A percentile compares a stretch with the other conserved stretches of the same genome.
Evolutionary conservation across 2,329 filamentous ascomycete species (phyloP).

Genomic region (Exophiala sideris): DNA sequence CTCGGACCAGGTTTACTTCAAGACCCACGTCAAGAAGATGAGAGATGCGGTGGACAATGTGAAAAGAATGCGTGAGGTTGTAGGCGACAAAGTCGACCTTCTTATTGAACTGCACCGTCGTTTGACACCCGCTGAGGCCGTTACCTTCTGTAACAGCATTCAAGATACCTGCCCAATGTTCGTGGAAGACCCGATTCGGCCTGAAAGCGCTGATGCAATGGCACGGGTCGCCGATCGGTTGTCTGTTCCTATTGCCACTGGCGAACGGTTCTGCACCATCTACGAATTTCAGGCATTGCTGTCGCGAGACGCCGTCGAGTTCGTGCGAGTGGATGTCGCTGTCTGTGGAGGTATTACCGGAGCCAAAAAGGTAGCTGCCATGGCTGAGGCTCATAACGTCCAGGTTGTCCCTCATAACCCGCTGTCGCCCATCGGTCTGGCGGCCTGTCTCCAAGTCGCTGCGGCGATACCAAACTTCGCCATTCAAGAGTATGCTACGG

Average conservation of each 20-base stretch:
- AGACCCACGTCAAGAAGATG: conserved; percentile 60
- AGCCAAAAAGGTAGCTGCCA: conserved; percentile 60
- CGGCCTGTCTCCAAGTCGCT: conserved; percentile 65
- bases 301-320: conserved; percentile 61
- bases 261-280: conserved; percentile 64
- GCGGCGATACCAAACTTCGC: conserved; percentile 58
- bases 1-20: conserved; percentile 49
- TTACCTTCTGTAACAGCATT: conserved; percentile 54
- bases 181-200: conserved; percentile 67
- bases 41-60: conserved; percentile 73
- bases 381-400: conserved; percentile 68
- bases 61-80: conserved; percentile 74
- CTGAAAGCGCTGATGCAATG: conserved; percentile 62
- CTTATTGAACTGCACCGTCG: conserved; percentile 60
- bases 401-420: conserved; percentile 68
- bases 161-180: conserved; percentile 54
- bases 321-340: conserved; percentile 66
- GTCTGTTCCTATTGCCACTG: conserved; percentile 63
- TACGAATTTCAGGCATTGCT: conserved; percentile 70
- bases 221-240: conserved; percentile 55
- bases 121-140: conserved; percentile 14
- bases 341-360: conserved; percentile 69
- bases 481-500: conserved; percentile 69
- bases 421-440: conserved; percentile 65
- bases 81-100: conserved; percentile 72